Evolutionary conservation across 1,284 basidiomycete genomes (phyloP), one percentile per base, ranked within the genome.

Genomic region (Xerocomus minutiporus): DNA sequence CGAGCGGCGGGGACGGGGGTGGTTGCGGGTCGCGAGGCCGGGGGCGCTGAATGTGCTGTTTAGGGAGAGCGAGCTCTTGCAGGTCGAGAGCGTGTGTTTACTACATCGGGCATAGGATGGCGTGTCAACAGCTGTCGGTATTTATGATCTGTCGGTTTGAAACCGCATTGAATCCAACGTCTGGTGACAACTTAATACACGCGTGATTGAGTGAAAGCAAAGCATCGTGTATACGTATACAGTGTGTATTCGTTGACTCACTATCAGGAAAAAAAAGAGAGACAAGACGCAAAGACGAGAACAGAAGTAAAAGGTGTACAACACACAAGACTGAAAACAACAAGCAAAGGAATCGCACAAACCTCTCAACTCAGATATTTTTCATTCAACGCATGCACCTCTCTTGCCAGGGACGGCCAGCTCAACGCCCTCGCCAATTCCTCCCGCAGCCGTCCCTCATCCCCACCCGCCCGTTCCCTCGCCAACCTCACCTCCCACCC

Each of bases 401-500:
- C 88, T 65, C 81, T 83, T 49, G 87, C 83, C 41, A 91, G 75
- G 67, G 80, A 89, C 41, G 88, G 87, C 88, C 88, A 91, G 53
- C 79, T 88, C 63, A 90, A 68, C 57, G 82, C 80, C 60, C 81
- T 74, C 51, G 79, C 75, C 40, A 88, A 71, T 65, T 86, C 84
- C 54, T 71, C 71, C 59, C 72, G 75, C 55, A 85, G 65, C 58
- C 69, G 73, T 48, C 71, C 68, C 56, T 75, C 73, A 57, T 83
- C 75, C 13, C 65, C 75, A 3, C 73, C 75, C 1, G 81, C 83
- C n/a, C 84, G 77, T 62, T 84, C 81, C 56, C 79, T 76, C 15
- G 87, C 88, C 34, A 93, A 77, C 71, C 85, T 84, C 59, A 92
- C 83, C 72, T 97, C 93, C 92, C 93, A 97, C 11, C 91, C 91